phyloP scores from a whole-genome alignment of 2,329 filamentous ascomycete genomes.

The Fusarium drepaniforme region DNA sequence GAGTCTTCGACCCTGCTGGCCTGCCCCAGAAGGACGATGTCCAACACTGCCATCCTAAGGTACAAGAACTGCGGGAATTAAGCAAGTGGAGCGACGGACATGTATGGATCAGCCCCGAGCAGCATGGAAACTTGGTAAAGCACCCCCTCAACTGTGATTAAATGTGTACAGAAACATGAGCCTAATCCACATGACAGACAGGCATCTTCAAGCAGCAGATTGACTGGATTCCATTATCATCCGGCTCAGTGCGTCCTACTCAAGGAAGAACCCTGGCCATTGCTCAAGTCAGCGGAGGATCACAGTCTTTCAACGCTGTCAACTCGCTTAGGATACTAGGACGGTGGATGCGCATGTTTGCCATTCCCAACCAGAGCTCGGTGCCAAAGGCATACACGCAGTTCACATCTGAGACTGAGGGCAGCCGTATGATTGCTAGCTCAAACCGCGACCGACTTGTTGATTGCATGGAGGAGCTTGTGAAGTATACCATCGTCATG shows the following conservation, averaged over 20 bases:
- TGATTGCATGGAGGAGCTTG: constrained; percentile 78
- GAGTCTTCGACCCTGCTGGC: constrained; percentile 69
- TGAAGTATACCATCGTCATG: constrained; percentile 77
- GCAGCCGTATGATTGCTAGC: constrained; percentile 65
- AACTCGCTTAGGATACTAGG: constrained; percentile 75
- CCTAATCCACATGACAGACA: constrained; percentile 51
- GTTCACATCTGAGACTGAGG: constrained; percentile 63
- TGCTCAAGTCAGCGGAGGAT: constrained; percentile 73
- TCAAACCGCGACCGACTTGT: constrained; percentile 70
- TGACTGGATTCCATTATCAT: constrained; percentile 75
- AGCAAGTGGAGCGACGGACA: constrained; percentile 76
- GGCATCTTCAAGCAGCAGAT: constrained; percentile 78
- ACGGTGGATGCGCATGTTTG: constrained; percentile 78
- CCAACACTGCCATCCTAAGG: constrained; percentile 68
- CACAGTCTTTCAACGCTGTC: constrained; percentile 76
- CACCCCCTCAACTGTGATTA: neutral
- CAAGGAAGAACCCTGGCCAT: constrained; percentile 74
- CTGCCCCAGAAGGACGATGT: constrained; percentile 74
- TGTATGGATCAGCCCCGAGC: constrained; percentile 74
- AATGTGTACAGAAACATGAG: neutral
- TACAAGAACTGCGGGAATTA: constrained; percentile 71
- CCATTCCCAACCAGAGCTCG: constrained; percentile 74
- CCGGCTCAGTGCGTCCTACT: constrained; percentile 72
- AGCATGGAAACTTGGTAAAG: constrained; percentile 71
- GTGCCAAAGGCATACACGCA: constrained; percentile 74